Conservation (phyloP, 2,329 filamentous ascomycete genomes). For the Juglanconis juglandina region DNA sequence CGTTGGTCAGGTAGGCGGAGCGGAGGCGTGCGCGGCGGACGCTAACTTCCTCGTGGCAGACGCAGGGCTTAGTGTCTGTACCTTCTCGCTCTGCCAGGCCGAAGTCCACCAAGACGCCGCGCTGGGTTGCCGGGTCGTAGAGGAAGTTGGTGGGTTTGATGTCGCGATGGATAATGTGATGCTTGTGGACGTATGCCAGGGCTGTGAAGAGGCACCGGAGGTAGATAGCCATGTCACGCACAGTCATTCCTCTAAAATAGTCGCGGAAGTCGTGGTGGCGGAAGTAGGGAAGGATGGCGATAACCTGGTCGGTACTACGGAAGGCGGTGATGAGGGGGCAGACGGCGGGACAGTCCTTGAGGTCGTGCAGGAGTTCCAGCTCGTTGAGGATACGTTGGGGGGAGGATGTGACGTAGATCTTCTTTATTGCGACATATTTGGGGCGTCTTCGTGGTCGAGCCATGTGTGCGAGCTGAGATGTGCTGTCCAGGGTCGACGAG, state of each 20-base stretch:
- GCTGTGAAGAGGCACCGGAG: constrained; percentile 85
- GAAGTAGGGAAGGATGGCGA: constrained; percentile 93
- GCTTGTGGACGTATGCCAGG: constrained; percentile 75
- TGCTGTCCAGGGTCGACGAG: constrained; percentile 19
- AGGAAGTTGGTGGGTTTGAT: constrained; percentile 98
- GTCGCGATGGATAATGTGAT: constrained; percentile 85
- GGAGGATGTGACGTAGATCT: constrained; percentile 98
- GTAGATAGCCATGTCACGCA: constrained; percentile 84
- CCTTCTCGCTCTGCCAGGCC: constrained; percentile 87
- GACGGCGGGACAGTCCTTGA: constrained; percentile 77
- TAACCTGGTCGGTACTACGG: constrained; percentile 86
- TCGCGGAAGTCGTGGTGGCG: constrained; percentile 90
- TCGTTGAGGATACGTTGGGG: constrained; percentile 93
- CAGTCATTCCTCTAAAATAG: constrained; percentile 88
- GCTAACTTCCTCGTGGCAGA: constrained; percentile 67
- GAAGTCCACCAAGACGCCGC: constrained; percentile 96
- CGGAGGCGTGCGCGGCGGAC: constrained; percentile 60
- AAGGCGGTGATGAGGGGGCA: constrained; percentile 98
- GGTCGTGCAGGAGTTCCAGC: constrained; percentile 84
- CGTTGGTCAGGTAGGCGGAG: constrained; percentile 54
- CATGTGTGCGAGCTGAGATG: constrained; percentile 23
- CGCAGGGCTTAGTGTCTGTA: constrained; percentile 72
- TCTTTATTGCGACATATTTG: constrained; percentile 94
- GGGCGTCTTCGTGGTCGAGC: constrained; percentile 35
- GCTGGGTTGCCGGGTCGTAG: constrained; percentile 75